Evolutionary conservation across 2,329 filamentous ascomycete genomes (phyloP), one percentile per base, ranked within the genome.

Genomic region (Chaetomiaceae sp.): DNA sequence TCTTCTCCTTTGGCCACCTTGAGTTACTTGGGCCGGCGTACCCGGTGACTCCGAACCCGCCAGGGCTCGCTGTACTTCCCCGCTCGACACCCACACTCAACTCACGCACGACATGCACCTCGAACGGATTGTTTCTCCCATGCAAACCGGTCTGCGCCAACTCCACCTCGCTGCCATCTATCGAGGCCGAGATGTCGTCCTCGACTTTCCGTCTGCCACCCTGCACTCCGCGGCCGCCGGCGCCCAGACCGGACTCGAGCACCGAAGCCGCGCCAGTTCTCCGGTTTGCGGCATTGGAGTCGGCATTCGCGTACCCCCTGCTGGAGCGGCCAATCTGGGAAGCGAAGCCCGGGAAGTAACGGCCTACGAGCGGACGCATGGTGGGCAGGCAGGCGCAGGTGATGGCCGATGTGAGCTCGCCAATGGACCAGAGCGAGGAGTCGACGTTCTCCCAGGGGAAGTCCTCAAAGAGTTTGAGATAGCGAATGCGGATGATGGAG

Each of bases 371-470:
- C 14, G 59, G 60, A 4, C 67, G 61, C 11, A 71, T 58, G 2
- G 67, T 71, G 2, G 67, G 65, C 18, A 71, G 60, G 45, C 68
- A 71, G 5, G 62, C 62, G 56, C 68, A 71, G 18, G 61, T 68
- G 11, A 72, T 62, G n/a, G 64, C 68, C 3, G 65, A 68, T 46
- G 62, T 62, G 5, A 70, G 55, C 54, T 71, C 69, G 41, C 59
- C 64, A 11, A 70, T 60, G 29, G 67, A 71, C 69, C 68, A 71
- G 27, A 60, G 57, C 1, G 67, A 65, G 1, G 63, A 61, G 7
- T 62, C 63, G 9, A 69, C 63, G 44, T 70, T 71, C 25, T 70
- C 64, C 60, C 66, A 72, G 9, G 69, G 65, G 40, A 66, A 64
- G 56, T 72, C 69, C 2, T 63, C 57, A 9, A 63, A 64, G 4